These are phyloP conservation scores for Aspergillus homomorphus DNA, from an alignment of 495 filamentous ascomycete species.

Conservation along the genomic window DNA sequence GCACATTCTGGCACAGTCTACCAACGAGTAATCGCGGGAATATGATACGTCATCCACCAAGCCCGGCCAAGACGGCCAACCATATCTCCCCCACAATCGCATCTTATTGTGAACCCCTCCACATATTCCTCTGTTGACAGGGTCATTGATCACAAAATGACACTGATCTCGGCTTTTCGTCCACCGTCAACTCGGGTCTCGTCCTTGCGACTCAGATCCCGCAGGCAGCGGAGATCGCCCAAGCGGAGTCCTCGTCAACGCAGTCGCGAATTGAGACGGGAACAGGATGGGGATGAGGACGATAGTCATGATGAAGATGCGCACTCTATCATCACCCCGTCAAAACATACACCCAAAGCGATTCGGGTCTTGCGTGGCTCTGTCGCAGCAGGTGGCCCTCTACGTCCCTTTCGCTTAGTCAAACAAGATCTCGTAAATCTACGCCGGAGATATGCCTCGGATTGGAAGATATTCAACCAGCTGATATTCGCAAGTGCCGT, in stretches of 20 bases:
- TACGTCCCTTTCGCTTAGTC: constrained; percentile 61
- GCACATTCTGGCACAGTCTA: background rate
- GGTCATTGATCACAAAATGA: constrained; percentile 19
- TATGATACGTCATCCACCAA: background rate
- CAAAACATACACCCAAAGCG: constrained; percentile 41
- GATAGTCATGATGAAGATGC: constrained; percentile 29
- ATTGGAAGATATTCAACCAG: constrained; percentile 70
- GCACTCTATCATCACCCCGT: constrained; percentile 41
- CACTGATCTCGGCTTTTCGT: constrained; percentile 38
- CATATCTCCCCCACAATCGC: background rate
- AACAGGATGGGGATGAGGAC: constrained; percentile 7
- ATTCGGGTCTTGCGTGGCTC: constrained; percentile 34
- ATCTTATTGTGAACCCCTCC: background rate
- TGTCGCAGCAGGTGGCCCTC: constrained; percentile 36
- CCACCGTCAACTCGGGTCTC: constrained; percentile 33
- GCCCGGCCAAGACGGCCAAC: background rate
- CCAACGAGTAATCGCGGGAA: background rate
- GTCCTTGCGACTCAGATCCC: constrained; percentile 24
- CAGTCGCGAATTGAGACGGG: background rate
- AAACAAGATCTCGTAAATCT: constrained; percentile 57
- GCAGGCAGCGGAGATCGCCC: constrained; percentile 19
- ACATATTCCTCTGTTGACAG: background rate
- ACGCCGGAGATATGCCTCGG: constrained; percentile 55
- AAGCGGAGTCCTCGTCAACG: constrained; percentile 5
- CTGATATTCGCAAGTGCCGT: constrained; percentile 67